These are phyloP conservation scores for Abortiporus biennis DNA, from an alignment of 1,284 basidiomycete genomes.

Conservation along the genomic window DNA sequence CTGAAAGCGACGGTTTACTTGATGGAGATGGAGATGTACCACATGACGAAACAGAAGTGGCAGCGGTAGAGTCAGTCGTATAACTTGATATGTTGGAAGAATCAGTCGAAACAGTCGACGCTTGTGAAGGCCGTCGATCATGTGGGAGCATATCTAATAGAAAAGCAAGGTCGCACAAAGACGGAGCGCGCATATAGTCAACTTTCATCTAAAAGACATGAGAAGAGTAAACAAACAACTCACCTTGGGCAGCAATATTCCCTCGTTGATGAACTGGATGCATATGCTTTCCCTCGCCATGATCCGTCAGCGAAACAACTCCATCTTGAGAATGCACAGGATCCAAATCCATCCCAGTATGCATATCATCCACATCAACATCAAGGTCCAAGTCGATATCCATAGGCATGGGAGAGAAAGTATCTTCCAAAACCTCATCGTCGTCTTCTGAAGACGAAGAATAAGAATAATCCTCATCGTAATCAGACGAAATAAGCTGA, in stretches of 20 bases:
- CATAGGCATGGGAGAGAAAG: constrained; percentile 21
- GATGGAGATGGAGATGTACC: neutral
- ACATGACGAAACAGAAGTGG: no score
- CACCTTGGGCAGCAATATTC: no score
- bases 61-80: neutral
- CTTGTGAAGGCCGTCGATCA: constrained; percentile 18
- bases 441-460: constrained; percentile 24
- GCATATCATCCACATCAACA: constrained; percentile 14
- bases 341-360: constrained; percentile 13
- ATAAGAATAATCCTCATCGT: constrained; percentile 27
- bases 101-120: constrained; percentile 11
- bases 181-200: neutral
- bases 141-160: constrained; percentile 16
- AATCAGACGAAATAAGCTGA: constrained; percentile 20
- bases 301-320: constrained; percentile 6
- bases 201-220: constrained; percentile 15
- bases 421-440: constrained; percentile 29
- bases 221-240: no score
- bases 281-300: constrained; percentile 33
- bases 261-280: constrained; percentile 42
- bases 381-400: constrained; percentile 27
- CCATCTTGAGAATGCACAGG: constrained; percentile 11
- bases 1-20: no score
- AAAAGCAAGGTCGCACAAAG: no score
- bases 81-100: no score